Base-by-base conservation (phyloP, 495 filamentous ascomycete genomes). In the Collariella sp. region DNA sequence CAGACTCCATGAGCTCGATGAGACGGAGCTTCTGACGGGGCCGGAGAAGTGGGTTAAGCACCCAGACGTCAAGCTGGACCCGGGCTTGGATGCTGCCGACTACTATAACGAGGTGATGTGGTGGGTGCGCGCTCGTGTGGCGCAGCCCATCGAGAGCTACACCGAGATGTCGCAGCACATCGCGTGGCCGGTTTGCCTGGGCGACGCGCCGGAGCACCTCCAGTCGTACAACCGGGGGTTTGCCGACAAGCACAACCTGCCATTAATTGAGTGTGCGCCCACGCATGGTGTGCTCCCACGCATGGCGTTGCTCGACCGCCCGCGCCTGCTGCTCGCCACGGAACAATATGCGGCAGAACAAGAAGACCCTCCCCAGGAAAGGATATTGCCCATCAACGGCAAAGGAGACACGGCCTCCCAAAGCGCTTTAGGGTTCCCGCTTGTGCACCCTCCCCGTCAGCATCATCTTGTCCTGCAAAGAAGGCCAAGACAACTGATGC, bases 31-130 rank as follows among this genome's bases (percentile, higher is more conserved):
- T 22, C 5, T 57, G n/a, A 45, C 44, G 10, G 26, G 31, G 1
- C 43, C n/a, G 18, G 55, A 62, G 20, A 44, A 39, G 47, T 67
- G 56, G 62, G 43, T 51, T 10, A 57, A 60, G 52, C 61, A 63
- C 45, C 58, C 54, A 7, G 58, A 60, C n/a, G 63, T 63, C 38
- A 23, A 50, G 54, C 61, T 67, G 1, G 64, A 67, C 5, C 0
- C 24, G 5, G 44, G 44, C 44, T 51, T 60, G 51, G n/a, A 52
- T 38, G 20, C 54, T 7, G 46, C 23, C 16, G 46, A 42, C 19
- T 52, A 34, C 43, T 56, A 53, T 11, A 16, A 46, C 34, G 48
- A 46, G 47, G 26, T 61, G 16, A 51, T 53, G n/a, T 40, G 52
- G 15, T 63, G 59, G 63, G 50, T 55, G 9, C 3, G 10, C n/a